Evolutionary conservation across 257 asterid species (phyloP).

Genomic region (Lavandula angustifolia): DNA sequence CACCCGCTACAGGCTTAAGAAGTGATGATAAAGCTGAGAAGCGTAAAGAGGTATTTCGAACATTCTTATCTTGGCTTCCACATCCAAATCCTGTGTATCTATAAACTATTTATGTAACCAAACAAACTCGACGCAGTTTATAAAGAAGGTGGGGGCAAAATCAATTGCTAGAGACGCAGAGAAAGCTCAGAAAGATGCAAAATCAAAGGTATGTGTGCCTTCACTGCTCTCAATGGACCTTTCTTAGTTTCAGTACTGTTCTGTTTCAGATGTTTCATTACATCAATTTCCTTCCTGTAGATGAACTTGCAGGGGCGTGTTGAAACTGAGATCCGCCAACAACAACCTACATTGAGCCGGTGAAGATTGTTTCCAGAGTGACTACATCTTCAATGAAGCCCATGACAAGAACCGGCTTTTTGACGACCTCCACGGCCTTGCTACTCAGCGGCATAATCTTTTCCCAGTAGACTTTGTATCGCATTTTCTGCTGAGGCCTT

Average conservation of each 20-base stretch:
- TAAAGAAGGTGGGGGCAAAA: constrained; percentile 58
- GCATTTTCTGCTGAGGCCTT: constrained; percentile 8
- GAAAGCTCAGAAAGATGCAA: constrained; percentile 45
- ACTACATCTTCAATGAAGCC: constrained; percentile 13
- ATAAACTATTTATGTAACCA: constrained; percentile 1
- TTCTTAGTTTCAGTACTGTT: not conserved
- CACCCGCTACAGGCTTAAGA: constrained; percentile 47
- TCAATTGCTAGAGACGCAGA: constrained; percentile 58
- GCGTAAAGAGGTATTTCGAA: constrained; percentile 63
- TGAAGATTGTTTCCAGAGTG: constrained; percentile 21
- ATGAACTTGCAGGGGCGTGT: constrained; percentile 31
- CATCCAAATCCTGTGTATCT: constrained; percentile 17
- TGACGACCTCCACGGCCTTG: constrained; percentile 11
- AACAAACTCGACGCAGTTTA: constrained; percentile 34
- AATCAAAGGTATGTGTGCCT: constrained; percentile 47
- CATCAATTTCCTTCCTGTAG: not conserved
- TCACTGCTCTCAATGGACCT: not conserved
- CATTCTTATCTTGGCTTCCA: constrained; percentile 15
- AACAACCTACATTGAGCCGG: constrained; percentile 24
- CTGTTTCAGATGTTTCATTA: constrained; percentile 10
- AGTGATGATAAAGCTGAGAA: constrained; percentile 59
- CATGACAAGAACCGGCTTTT: constrained; percentile 19
- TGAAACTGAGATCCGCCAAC: constrained; percentile 33
- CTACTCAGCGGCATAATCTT: constrained; percentile 18
- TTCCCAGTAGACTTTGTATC: constrained; percentile 4